Evolutionary conservation across 148 eudicot species (phyloP), one percentile per base, ranked within the genome.

Genomic region (Heliosperma pusillum): DNA sequence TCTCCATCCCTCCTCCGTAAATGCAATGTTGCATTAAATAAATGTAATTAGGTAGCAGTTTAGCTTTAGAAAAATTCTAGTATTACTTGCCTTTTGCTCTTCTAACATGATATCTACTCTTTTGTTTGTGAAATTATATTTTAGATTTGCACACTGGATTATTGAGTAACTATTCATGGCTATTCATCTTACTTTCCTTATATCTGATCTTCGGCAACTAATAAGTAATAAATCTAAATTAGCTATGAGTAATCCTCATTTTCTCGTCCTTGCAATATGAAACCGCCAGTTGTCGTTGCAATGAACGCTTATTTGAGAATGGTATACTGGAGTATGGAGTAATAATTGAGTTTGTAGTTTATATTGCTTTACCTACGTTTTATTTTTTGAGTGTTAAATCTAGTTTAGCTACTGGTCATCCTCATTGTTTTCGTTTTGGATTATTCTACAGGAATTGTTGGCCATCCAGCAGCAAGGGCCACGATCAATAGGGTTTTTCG

Each of bases 401-500:
- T 9, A 27, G 16, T 53, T 64, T 62, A 60, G 25, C 25, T 45
- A 3, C 42, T 45, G 33, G 20, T 47, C 69, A 5, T 58, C 63
- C n/a, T 73, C 21, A 36, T 16, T 16, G 6, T 21, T 50, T 17
- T 42, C 22, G 12, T 70, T 8, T 60, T 74, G 55, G 50, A 71
- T 22, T 42, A 30, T 78, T 79, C 76, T 69, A 52, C 81, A 95
- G 97, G 97, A 92, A 82, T 80, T 95, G 77, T 83, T 95, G 74
- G 99, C 99, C 77, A 95, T 95, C 78, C 99, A 95, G 80, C 99
- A 92, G 80, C 92, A 92, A 88, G 99, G 99, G 47, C 99, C 99
- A 75, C 86, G 99, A 76, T 70, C 85, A 76, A 95, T 95, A 80
- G 99, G 99, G 52, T 95, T 95, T 77, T 95, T 95, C 52, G 99